Base-by-base conservation (phyloP, 371 early-diverging fungal genomes). In the Mortierella sp. region DNA sequence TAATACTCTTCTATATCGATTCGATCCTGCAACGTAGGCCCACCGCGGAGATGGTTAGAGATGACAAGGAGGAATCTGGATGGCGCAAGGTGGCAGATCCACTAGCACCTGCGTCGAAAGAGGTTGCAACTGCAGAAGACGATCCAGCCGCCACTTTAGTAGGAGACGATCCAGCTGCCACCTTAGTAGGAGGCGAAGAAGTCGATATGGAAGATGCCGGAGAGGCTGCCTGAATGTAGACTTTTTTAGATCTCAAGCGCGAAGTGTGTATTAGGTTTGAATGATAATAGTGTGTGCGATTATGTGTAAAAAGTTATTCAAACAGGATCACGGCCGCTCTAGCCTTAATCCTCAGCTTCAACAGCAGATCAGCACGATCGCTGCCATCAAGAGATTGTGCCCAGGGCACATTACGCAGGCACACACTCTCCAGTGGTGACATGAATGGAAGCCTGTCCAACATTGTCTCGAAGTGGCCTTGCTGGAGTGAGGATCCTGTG, bases 61-160 rank as follows among this genome's bases (percentile, higher is more conserved):
- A 87, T 64, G 72, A 82, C 8, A 74, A 64, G n/a, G 82, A 80
- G 18, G 86, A 85, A 49, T 87, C 84, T 55, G 88, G 88, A 27
- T 87, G 88, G 88, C 79, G 79, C 52, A 76, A 76, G 45, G 78
- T 76, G 2, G 62, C 56, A 8, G 78, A 76, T 24, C 10, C 70
- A 6, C 38, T 58, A 14, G 21, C 46, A 2, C n/a, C 30, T 0
- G 9, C 51, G 6, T 26, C 38, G 14, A 39, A 14, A 5, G 39
- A 45, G 7, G 24, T 51, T 13, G 19, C 38, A 34, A n/a, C 38
- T 3, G 2, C 41, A 41, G 51, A 48, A 28, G 67, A 57, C 13
- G 62, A 27, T 49, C 21, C 65, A 26, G 51, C 55, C 3, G 72
- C 67, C 3, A 58, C 62, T 30, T 48, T 45, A 18, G 67, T 67